These are phyloP conservation scores for Anisodus tanguticus DNA, from an alignment of 257 asterid species.

Conservation along the genomic window DNA sequence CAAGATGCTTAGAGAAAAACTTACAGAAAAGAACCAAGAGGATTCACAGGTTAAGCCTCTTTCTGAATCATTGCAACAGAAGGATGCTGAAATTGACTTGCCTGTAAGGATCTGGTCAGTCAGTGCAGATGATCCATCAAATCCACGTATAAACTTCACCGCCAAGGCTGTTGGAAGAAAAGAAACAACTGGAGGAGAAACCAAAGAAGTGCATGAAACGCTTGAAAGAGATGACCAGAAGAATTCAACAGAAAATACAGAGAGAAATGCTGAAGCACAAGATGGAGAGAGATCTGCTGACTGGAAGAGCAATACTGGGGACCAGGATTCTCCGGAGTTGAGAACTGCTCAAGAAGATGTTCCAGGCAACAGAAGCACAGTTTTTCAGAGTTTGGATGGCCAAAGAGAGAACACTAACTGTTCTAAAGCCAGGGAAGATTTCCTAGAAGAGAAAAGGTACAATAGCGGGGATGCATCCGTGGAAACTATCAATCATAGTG, in stretches of 20 bases:
- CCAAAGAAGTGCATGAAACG: not conserved
- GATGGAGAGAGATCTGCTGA: no score
- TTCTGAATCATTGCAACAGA: constrained; percentile 38
- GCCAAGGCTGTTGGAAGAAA: constrained; percentile 7
- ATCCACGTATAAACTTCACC: constrained; percentile 32
- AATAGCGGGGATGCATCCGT: not conserved
- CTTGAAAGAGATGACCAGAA: constrained; percentile 4
- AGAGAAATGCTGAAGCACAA: not conserved
- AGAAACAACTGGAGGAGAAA: not conserved
- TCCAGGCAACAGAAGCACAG: constrained; percentile 20
- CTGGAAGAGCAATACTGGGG: constrained; percentile 29
- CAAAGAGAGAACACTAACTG: not conserved
- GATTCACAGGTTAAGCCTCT: constrained; percentile 41
- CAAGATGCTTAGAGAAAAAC: constrained; percentile 42
- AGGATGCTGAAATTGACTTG: constrained; percentile 48
- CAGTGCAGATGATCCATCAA: constrained; percentile 43
- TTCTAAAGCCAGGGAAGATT: constrained; percentile 13
- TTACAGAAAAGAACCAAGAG: constrained; percentile 26
- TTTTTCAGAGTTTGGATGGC: not conserved
- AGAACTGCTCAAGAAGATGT: constrained; percentile 29
- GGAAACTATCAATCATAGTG: constrained; percentile 27
- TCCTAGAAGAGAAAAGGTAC: constrained; percentile 24
- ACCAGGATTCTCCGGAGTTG: constrained; percentile 30
- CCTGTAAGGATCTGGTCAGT: constrained; percentile 43
- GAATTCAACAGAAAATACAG: constrained; percentile 6